Conservation (phyloP, 2,329 filamentous ascomycete species). For the Whalleya microplaca region DNA sequence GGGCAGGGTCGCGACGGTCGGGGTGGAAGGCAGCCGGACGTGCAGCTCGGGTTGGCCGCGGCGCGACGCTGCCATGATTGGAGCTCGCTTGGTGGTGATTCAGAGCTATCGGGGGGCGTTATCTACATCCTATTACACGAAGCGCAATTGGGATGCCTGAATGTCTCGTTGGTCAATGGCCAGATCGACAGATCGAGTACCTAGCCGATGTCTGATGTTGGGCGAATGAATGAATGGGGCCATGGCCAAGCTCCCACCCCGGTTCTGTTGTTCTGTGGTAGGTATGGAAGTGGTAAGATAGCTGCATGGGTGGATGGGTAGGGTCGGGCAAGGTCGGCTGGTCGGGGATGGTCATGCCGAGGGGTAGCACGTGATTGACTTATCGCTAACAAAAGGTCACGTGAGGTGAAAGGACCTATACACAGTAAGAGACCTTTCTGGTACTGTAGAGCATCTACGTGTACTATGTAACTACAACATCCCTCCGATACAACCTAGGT, state of each 20-base stretch:
- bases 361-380: conserved; percentile 11
- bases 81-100: not conserved
- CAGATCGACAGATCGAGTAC: not conserved
- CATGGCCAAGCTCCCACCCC: not conserved
- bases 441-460: too few species aligned
- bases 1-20: conserved; percentile 38
- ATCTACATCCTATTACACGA: conserved; percentile 3
- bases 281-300: not conserved
- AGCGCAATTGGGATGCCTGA: conserved; percentile 5
- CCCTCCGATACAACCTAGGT: too few species aligned
- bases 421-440: too few species aligned
- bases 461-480: too few species aligned
- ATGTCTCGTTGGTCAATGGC: not conserved
- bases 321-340: not conserved
- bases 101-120: not conserved
- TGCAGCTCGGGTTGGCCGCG: conserved; percentile 40
- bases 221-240: not conserved
- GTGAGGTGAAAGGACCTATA: not conserved
- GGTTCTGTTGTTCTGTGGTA: not conserved
- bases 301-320: not conserved
- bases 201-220: not conserved
- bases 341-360: not conserved
- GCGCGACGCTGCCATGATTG: conserved; percentile 38
- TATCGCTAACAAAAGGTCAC: too few species aligned
- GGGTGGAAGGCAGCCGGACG: conserved; percentile 35